Evolutionary conservation across 768 basidiomycete genomes (phyloP).

Genomic region (Lactarius hatsudake): DNA sequence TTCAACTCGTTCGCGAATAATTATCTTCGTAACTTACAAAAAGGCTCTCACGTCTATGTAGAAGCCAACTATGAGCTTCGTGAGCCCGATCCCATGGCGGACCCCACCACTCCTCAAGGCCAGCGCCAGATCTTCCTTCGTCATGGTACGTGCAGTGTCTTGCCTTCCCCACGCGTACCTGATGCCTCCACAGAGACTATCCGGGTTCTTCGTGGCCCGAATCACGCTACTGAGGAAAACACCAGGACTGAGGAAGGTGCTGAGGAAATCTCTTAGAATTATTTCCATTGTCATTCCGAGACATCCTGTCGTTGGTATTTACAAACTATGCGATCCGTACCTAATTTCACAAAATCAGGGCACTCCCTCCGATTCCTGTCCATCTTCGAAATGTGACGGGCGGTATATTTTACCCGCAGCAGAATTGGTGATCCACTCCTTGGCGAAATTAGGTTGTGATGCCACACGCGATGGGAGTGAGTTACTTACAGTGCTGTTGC

Average conservation of each 20-base stretch:
- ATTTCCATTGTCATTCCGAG: slow-evolving; percentile 5
- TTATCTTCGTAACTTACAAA: slow-evolving; percentile 61
- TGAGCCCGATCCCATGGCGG: slow-evolving; percentile 64
- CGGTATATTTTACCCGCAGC: slow-evolving; percentile 26
- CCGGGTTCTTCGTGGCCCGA: slow-evolving; percentile 41
- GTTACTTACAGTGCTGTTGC: slow-evolving; percentile 20
- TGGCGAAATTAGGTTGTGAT: not conserved
- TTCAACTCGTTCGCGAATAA: slow-evolving; percentile 62
- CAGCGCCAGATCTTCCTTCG: slow-evolving; percentile 81
- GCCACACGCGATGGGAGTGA: not conserved
- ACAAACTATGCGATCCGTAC: not conserved
- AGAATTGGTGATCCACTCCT: slow-evolving; percentile 22
- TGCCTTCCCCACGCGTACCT: not conserved
- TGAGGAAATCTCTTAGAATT: slow-evolving; percentile 16
- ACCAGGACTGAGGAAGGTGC: slow-evolving; percentile 2
- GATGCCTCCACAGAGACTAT: slow-evolving; percentile 46
- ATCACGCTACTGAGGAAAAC: slow-evolving; percentile 28
- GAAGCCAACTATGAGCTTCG: slow-evolving; percentile 77
- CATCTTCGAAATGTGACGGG: slow-evolving; percentile 26
- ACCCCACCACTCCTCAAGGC: slow-evolving; percentile 62
- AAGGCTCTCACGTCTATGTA: slow-evolving; percentile 75
- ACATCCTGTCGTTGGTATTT: not conserved
- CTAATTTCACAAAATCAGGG: slow-evolving; percentile 13
- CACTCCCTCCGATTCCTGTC: slow-evolving; percentile 20
- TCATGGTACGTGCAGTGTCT: slow-evolving; percentile 53